Evolutionary conservation across 306 rosid genomes (phyloP).

Genomic region (Hippophae gyantsensis): DNA sequence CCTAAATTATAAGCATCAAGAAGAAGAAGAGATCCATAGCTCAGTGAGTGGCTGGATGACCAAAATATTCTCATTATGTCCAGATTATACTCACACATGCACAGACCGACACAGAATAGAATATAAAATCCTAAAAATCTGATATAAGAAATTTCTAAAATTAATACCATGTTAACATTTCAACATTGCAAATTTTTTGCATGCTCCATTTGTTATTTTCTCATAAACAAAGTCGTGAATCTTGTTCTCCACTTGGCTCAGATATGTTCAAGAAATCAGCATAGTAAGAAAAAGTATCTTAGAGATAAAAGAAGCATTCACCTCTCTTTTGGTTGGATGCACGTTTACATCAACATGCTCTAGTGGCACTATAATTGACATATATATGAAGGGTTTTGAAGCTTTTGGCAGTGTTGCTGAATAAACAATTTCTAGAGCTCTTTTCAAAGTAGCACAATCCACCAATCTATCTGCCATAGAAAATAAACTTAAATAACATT

Average conservation of each 20-base stretch:
- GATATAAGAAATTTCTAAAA: not conserved
- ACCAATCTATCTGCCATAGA: constrained; percentile 71
- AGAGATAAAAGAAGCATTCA: constrained; percentile 17
- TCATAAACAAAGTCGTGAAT: not conserved
- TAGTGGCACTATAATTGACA: constrained; percentile 69
- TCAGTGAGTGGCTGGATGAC: too few species aligned
- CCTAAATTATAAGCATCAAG: too few species aligned
- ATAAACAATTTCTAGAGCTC: constrained; percentile 91
- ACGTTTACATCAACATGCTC: constrained; percentile 87
- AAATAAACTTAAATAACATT: not conserved
- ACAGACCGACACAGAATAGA: too few species aligned
- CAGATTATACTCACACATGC: too few species aligned
- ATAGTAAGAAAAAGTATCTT: not conserved
- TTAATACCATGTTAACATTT: not conserved
- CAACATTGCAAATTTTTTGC: not conserved
- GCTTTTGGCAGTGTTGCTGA: constrained; percentile 94
- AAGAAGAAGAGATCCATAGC: too few species aligned
- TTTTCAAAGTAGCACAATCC: constrained; percentile 84
- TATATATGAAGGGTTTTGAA: constrained; percentile 79
- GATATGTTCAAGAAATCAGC: not conserved
- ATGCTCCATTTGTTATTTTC: not conserved
- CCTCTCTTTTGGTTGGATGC: constrained; percentile 97
- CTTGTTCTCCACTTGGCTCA: not conserved
- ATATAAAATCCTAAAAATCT: too few species aligned
- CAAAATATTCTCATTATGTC: too few species aligned